Base-by-base conservation (phyloP, 2,329 filamentous ascomycete species). In the Fonsecaea pugnacius region DNA sequence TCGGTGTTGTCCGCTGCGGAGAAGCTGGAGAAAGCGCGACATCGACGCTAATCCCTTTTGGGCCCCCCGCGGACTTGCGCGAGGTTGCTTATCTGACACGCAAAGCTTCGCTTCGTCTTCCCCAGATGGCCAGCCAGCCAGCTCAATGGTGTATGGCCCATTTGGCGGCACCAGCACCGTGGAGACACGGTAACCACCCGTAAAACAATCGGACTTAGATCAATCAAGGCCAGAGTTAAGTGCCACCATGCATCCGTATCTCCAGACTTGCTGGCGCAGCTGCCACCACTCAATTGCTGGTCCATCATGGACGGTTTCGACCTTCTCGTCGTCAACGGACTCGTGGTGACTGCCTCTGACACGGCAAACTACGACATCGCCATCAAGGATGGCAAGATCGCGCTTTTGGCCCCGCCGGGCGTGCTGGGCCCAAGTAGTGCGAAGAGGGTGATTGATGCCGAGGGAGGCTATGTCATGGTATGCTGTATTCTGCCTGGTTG, bases 341-440 rank as follows among this genome's bases (percentile, higher is more conserved):
- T 78, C 40, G 79, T 78, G 38, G 78, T 79, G 33, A 81, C 79
- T 1, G 78, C 78, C 0, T 72, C 75, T 1, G 80, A 82, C 63
- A 71, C 79, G 9, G 78, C 75, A 2, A 72, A 75, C 7, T 75
- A 76, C 46, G 79, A 82, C 60, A 72, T 82, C 24, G 80, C 74
- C 43, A 73, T 82, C 64, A 78, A 76, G 62, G 75, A 76, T 70
- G 78, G 76, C 36, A 82, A 80, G 70, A 78, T 81, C 54, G 75
- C 69, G 2, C 66, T 79, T 8, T 70, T 80, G 10, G 78, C 78
- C 1, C 76, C 79, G 5, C 75, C 77, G 0, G 74, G 76, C 3
- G 73, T 74, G 0, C 71, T 80, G 50, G 68, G 64, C 3, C 66
- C 59, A 10, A 72, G 71, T 1, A 65, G 68, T 14, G 69, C 77